Conservation (phyloP, 257 asterid genomes). For the Buddleja alternifolia region DNA sequence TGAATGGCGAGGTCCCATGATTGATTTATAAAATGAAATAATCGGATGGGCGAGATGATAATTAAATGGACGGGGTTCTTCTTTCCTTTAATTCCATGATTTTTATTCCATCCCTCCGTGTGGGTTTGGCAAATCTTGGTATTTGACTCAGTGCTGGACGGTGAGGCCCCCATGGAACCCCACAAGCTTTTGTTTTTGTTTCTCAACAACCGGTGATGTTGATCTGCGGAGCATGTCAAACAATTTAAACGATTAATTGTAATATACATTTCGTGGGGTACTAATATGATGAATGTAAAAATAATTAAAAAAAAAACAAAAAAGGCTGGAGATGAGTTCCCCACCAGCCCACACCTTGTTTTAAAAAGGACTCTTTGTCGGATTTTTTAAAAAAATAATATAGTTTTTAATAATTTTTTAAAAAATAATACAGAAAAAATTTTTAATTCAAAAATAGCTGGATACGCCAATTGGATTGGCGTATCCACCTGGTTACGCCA, state of each 20-base stretch:
- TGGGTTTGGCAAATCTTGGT: slow-evolving; percentile 21
- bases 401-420: too few species aligned
- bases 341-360: slow-evolving; percentile 18
- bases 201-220: slow-evolving; percentile 35
- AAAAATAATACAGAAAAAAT: too few species aligned
- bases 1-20: slow-evolving; percentile 15
- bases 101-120: slow-evolving; percentile 11
- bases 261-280: not conserved
- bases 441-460: too few species aligned
- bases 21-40: too few species aligned
- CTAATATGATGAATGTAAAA: not conserved
- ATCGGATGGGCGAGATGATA: too few species aligned
- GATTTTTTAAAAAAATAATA: too few species aligned
- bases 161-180: slow-evolving; percentile 28
- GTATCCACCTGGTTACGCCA: too few species aligned
- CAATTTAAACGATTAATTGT: slow-evolving; percentile 1
- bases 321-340: slow-evolving; percentile 15
- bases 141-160: slow-evolving; percentile 30
- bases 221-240: slow-evolving; percentile 21
- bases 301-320: too few species aligned
- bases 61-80: not conserved
- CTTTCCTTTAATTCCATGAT: too few species aligned
- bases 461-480: too few species aligned
- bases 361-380: not conserved
- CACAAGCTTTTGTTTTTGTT: slow-evolving; percentile 1